Percentiles rank a stretch among this genome's conserved stretches.
Conservation (phyloP, 2,329 filamentous ascomycete species). For the Exophiala sp. region DNA sequence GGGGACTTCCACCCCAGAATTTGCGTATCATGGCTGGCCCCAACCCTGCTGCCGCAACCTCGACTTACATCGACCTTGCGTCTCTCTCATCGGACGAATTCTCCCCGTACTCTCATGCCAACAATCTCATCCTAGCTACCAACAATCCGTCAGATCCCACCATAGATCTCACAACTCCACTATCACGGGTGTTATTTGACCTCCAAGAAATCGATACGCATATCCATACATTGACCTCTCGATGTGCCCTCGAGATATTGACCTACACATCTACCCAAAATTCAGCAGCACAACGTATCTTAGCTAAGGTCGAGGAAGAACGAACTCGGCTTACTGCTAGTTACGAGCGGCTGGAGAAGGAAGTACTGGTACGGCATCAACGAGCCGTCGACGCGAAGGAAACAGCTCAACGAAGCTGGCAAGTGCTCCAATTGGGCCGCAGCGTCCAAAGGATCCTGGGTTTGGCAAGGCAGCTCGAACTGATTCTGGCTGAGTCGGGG, state of each 20-base stretch:
- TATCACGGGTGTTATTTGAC: slow-evolving; percentile 91
- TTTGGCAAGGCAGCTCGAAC: slow-evolving; percentile 77
- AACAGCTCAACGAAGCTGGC: slow-evolving; percentile 71
- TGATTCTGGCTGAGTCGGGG: slow-evolving; percentile 69
- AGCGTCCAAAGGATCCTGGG: slow-evolving; percentile 72
- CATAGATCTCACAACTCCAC: slow-evolving; percentile 86
- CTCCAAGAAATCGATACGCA: slow-evolving; percentile 95
- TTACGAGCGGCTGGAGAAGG: slow-evolving; percentile 76
- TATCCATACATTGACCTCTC: slow-evolving; percentile 82
- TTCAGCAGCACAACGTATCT: slow-evolving; percentile 63
- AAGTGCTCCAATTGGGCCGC: slow-evolving; percentile 69
- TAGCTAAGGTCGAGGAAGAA: slow-evolving; percentile 72
- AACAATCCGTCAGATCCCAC: slow-evolving; percentile 88
- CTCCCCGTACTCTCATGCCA: slow-evolving; percentile 75
- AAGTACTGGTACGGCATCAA: slow-evolving; percentile 79
- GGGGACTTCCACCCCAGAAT: neutral
- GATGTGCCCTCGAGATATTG: slow-evolving; percentile 73
- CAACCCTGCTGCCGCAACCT: slow-evolving; percentile 15
- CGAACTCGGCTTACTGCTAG: slow-evolving; percentile 74
- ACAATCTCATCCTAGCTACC: slow-evolving; percentile 77
- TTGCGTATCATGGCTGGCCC: slow-evolving; percentile 4
- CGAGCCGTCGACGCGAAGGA: slow-evolving; percentile 75
- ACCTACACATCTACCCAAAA: slow-evolving; percentile 70
- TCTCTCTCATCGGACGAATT: slow-evolving; percentile 80
- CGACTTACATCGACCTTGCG: slow-evolving; percentile 84